Evolutionary conservation across 2,329 filamentous ascomycete genomes (phyloP), one percentile per base, ranked within the genome.

Genomic region (Colletotrichum sp.): DNA sequence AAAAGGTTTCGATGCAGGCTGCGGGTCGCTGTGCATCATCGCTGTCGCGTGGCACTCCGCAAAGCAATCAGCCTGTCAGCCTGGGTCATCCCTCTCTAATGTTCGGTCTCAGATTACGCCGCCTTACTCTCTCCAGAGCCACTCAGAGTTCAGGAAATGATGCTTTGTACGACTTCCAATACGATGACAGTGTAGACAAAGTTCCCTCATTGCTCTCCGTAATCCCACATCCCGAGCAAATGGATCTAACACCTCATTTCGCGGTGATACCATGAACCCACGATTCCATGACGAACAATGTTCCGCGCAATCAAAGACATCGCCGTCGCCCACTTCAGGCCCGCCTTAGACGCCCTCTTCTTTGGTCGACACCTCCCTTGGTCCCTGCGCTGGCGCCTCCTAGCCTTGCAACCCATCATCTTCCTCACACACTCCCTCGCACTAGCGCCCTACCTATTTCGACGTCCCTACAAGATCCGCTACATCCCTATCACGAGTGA

Each of bases 401-500:
- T 89, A 24, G 70, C 84, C 49, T 83, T 89, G 21, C 85, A 87
- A 74, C 86, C 87, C 16, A 79, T 86, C n/a, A 81, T 80, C 6
- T 70, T 86, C 39, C 74, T 88, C 10, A 83, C 82, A 13, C 84
- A 85, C 77, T 77, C 82, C 39, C 82, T 88, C 55, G 83, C 82
- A 30, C 81, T 81, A 16, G 71, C 83, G 5, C 82, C 82, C 0
- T 87, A 82, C 77, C 67, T 87, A 6, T 85, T 88, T 72, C 82
- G 79, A 12, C 80, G 81, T 5, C 78, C 83, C 1, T 88, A 85
- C 66, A 78, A 77, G 1, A 80, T 83, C 8, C 81, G 83, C 16
- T 81, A 82, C 52, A 81, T 88, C 1, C 81, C 83, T 3, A 80
- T 86, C 9, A 75, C 75, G 8, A 66, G 77, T 1, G 78, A 74